Percentiles rank a stretch among this genome's conserved stretches.
These are phyloP conservation scores for Boletus rex-veris DNA, from an alignment of 768 basidiomycete species.

Conservation along the genomic window DNA sequence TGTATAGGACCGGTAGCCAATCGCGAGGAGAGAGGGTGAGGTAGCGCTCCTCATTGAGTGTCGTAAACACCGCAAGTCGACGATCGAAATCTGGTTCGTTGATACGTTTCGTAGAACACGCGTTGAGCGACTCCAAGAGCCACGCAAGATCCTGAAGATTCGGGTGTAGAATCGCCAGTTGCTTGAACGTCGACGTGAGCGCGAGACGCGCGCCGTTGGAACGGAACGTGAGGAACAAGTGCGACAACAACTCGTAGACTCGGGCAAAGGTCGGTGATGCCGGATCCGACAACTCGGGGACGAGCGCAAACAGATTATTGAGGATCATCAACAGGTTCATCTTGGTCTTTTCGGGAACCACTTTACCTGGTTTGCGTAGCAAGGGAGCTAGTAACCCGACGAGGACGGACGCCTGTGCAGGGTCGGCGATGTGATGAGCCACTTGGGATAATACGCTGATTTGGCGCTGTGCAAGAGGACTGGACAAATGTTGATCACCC, in stretches of 20 bases:
- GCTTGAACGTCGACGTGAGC: conserved; percentile 63
- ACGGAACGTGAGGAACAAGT: conserved; percentile 73
- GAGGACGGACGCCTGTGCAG: conserved; percentile 68
- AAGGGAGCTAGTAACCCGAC: conserved; percentile 74
- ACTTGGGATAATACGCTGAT: conserved; percentile 78
- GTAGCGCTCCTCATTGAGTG: conserved; percentile 67
- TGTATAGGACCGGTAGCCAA: conserved; percentile 84
- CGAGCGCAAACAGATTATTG: conserved; percentile 59
- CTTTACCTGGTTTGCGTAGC: conserved; percentile 68
- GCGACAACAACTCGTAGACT: conserved; percentile 65
- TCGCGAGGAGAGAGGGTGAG: conserved; percentile 46
- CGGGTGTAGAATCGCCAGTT: conserved; percentile 39
- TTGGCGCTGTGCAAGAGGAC: conserved; percentile 74
- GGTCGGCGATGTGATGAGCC: conserved; percentile 68
- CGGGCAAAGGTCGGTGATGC: conserved; percentile 43
- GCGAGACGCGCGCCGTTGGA: conserved; percentile 66
- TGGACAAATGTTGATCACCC: conserved; percentile 45
- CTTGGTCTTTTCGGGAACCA: conserved; percentile 85
- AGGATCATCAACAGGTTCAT: conserved; percentile 73
- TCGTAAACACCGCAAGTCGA: conserved; percentile 70
- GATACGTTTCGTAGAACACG: conserved; percentile 76
- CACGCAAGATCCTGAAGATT: conserved; percentile 47
- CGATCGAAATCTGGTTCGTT: conserved; percentile 94
- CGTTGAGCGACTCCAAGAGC: conserved; percentile 70
- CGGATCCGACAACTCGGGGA: conserved; percentile 55